Conservation (phyloP, 495 filamentous ascomycete genomes). For the Penicillium subrubescens region DNA sequence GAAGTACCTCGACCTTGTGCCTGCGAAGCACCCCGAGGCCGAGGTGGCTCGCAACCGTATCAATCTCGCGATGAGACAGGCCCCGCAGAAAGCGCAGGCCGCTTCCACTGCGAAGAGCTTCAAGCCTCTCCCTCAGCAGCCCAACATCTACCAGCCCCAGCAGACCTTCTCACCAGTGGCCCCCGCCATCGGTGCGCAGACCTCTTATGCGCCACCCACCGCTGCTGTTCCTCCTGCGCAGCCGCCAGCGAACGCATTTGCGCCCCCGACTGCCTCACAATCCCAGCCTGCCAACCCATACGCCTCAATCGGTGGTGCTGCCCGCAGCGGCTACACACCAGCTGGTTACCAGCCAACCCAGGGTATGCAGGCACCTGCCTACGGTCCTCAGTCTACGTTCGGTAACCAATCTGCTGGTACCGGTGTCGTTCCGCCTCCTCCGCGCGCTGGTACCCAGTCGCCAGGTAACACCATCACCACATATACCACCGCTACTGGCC, state of each 20-base stretch:
- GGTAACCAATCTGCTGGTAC: conserved; percentile 42
- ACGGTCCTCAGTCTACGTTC: conserved; percentile 41
- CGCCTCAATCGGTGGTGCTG: conserved; percentile 47
- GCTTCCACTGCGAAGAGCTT: conserved; percentile 25
- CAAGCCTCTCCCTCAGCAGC: conserved; percentile 45
- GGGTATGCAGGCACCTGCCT: conserved; percentile 31
- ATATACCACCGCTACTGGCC: conserved; percentile 69
- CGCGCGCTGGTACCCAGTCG: conserved; percentile 58
- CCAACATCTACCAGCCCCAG: conserved; percentile 42
- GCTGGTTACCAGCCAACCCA: conserved; percentile 55
- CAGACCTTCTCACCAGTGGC: conserved; percentile 39
- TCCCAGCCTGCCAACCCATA: conserved; percentile 62
- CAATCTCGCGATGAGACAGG: conserved; percentile 79
- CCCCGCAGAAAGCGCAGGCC: conserved; percentile 41
- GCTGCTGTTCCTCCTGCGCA: conserved; percentile 17
- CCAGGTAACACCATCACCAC: conserved; percentile 57
- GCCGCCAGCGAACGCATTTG: conserved; percentile 33
- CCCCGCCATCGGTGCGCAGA: conserved; percentile 33
- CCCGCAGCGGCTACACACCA: conserved; percentile 34
- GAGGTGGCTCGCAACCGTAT: conserved; percentile 86
- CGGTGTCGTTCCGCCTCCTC: conserved; percentile 58
- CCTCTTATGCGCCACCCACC: conserved; percentile 40
- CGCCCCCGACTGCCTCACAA: conserved; percentile 33
- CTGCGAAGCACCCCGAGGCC: conserved; percentile 81
- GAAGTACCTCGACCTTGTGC: conserved; percentile 88